phyloP scores from a whole-genome alignment of 1,284 basidiomycete species.

The Ganoderma resinaceum region DNA sequence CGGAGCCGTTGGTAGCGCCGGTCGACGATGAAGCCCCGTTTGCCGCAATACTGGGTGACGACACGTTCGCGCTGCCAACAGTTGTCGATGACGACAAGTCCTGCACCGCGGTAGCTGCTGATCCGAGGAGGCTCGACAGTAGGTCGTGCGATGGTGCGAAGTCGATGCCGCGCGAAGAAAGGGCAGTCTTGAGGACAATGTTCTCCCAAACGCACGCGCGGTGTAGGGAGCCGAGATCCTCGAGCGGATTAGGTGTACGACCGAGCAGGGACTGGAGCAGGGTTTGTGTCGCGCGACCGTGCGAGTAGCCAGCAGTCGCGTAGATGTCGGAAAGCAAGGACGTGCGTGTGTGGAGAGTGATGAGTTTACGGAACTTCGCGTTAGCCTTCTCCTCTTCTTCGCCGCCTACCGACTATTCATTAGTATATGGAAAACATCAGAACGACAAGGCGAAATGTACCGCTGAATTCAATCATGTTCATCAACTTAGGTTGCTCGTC shows the following conservation, averaged over 20 bases:
- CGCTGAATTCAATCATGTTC: constrained; percentile 60
- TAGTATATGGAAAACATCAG: background rate
- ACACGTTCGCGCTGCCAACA: background rate
- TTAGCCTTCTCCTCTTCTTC: constrained; percentile 65
- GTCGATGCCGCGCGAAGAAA: constrained; percentile 61
- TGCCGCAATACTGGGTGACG: background rate
- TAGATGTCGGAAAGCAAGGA: constrained; percentile 91
- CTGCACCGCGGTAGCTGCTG: constrained; percentile 37
- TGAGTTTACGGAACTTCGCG: constrained; percentile 75
- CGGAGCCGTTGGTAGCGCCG: constrained; percentile 20
- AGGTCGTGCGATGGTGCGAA: constrained; percentile 35
- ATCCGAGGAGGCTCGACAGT: constrained; percentile 4
- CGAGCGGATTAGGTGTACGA: constrained; percentile 69
- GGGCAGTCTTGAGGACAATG: constrained; percentile 73
- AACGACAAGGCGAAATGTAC: constrained; percentile 41
- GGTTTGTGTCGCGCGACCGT: constrained; percentile 78
- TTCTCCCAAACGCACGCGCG: constrained; percentile 90
- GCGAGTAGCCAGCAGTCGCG: constrained; percentile 85
- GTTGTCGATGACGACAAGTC: constrained; percentile 32
- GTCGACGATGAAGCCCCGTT: constrained; percentile 14
- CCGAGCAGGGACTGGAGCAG: constrained; percentile 81
- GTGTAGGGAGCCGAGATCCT: constrained; percentile 84
- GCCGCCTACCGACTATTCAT: constrained; percentile 38
- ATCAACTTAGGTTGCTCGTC: constrained; percentile 65
- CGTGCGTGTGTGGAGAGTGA: constrained; percentile 80